phyloP scores from a whole-genome alignment of 768 basidiomycete species.

The Termitomyces eurrhizus region DNA sequence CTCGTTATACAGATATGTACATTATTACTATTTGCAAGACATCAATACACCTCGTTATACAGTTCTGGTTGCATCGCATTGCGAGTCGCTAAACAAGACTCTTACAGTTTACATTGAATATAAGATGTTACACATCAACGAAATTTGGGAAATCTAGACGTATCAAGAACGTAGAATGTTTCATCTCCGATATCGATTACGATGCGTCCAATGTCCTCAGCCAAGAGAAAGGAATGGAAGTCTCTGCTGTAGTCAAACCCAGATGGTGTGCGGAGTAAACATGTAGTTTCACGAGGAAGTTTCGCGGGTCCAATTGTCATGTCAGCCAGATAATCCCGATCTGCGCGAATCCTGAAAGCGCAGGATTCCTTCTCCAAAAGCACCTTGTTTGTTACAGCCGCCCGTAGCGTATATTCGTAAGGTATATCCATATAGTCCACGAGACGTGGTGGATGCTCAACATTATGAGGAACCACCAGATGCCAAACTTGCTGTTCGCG shows the following conservation, averaged over 20 bases:
- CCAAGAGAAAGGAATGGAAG: neutral
- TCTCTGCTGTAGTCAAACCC: neutral
- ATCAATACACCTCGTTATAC: no score
- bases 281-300: no score
- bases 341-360: no score
- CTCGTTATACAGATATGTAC: no score
- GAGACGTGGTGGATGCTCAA: neutral
- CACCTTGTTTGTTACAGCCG: neutral
- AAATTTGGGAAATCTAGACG: neutral
- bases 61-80: no score
- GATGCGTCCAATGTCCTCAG: neutral
- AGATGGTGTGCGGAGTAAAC: neutral
- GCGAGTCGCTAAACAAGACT: no score
- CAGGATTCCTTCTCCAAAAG: neutral
- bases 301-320: no score
- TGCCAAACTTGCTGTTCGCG: neutral
- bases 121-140: no score
- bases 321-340: no score
- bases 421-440: neutral
- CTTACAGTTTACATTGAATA: no score
- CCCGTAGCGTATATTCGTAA: neutral
- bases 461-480: neutral
- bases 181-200: neutral
- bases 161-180: neutral
- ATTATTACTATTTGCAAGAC: no score